These are phyloP conservation scores for Dictyostelium purpureum DNA, from an alignment of 78 protist species.

Conservation along the genomic window DNA sequence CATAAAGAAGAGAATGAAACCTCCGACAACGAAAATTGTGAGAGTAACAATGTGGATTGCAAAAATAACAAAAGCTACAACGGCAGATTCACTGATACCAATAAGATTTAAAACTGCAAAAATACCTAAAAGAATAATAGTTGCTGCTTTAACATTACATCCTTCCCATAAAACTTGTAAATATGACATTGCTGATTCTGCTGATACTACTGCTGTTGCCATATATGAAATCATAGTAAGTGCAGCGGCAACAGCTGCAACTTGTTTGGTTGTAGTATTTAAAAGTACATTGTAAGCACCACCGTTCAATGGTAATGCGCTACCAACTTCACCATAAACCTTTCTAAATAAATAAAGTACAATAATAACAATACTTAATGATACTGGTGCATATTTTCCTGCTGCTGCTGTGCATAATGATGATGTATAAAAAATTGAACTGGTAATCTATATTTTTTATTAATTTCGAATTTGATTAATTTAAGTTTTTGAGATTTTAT, in stretches of 20 bases:
- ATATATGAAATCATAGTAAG: slow-evolving; percentile 89
- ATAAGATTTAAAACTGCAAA: slow-evolving; percentile 77
- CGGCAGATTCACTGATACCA: slow-evolving; percentile 84
- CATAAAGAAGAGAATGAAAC: background rate
- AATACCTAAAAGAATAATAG: slow-evolving; percentile 60
- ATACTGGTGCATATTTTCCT: slow-evolving; percentile 87
- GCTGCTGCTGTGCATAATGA: slow-evolving; percentile 75
- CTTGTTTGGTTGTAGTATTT: slow-evolving; percentile 86
- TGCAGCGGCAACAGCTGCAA: slow-evolving; percentile 89
- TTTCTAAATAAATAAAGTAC: slow-evolving; percentile 87
- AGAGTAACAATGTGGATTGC: slow-evolving; percentile 81
- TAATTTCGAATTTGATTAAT: no score
- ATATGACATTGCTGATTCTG: slow-evolving; percentile 69
- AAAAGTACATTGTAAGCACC: slow-evolving; percentile 91
- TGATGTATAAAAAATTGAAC: slow-evolving; percentile 80
- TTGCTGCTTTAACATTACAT: slow-evolving; percentile 34
- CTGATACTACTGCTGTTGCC: slow-evolving; percentile 89
- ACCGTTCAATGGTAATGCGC: slow-evolving; percentile 91
- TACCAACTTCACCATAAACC: slow-evolving; percentile 88
- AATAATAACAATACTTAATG: slow-evolving; percentile 78
- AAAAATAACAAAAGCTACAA: slow-evolving; percentile 86
- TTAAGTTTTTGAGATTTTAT: no score
- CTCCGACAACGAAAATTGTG: slow-evolving; percentile 61
- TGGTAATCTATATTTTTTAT: slow-evolving; percentile 69
- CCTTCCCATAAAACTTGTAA: slow-evolving; percentile 18